Conservation (phyloP, 208 protist species). For the Acanthamoeba royreba region DNA sequence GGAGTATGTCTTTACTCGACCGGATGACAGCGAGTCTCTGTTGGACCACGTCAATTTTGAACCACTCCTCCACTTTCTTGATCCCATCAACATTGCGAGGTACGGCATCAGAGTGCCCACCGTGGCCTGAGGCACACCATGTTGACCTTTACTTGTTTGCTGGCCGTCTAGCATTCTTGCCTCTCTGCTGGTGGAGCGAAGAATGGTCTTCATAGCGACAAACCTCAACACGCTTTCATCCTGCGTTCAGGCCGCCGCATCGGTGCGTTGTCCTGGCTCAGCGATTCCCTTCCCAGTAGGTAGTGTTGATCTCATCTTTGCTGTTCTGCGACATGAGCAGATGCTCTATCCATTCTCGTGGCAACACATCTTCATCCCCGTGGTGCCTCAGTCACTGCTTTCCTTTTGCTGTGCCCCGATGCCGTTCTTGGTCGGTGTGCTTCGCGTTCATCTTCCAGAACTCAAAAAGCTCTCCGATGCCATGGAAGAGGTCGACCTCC, state of each 20-base stretch:
- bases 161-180: neutral
- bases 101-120: neutral
- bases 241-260: slow-evolving; percentile 2
- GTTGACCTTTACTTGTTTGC: too few relatives aligned
- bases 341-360: slow-evolving; percentile 29
- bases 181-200: neutral
- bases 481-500: slow-evolving; percentile 17
- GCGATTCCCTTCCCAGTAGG: neutral
- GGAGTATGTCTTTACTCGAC: neutral
- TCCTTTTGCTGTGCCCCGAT: slow-evolving; percentile 47
- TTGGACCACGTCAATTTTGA: slow-evolving; percentile 46
- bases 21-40: slow-evolving; percentile 32
- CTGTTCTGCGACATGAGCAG: neutral
- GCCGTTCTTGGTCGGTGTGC: slow-evolving; percentile 38
- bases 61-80: neutral
- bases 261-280: neutral
- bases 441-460: neutral
- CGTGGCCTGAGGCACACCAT: too few relatives aligned
- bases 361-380: slow-evolving; percentile 53
- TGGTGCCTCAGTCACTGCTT: neutral
- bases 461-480: neutral
- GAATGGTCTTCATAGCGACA: neutral
- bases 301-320: neutral
- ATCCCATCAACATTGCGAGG: neutral
- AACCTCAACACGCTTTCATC: slow-evolving; percentile 1